Evolutionary conservation across 768 basidiomycete genomes (phyloP).

Genomic region (Suillus subaureus): DNA sequence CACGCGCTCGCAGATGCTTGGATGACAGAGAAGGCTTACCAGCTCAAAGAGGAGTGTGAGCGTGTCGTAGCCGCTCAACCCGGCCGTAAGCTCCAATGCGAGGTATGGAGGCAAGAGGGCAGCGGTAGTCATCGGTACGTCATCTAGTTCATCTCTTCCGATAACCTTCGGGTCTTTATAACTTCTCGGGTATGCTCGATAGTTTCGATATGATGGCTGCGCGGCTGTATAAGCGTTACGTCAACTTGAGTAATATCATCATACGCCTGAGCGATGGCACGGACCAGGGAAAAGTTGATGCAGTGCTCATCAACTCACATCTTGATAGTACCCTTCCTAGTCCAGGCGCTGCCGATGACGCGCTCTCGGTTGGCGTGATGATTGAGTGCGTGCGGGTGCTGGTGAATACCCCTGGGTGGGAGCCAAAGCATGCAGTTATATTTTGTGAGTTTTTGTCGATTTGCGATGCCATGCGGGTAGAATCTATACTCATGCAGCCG

Average conservation of each 20-base stretch:
- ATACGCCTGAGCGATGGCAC: slow-evolving; percentile 84
- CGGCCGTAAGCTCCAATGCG: slow-evolving; percentile 75
- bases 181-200: not conserved
- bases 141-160: not conserved
- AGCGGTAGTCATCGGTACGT: slow-evolving; percentile 85
- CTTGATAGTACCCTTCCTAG: slow-evolving; percentile 89
- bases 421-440: slow-evolving; percentile 75
- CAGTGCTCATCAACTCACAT: slow-evolving; percentile 87
- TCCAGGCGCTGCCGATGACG: slow-evolving; percentile 90
- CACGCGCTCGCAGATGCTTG: slow-evolving; percentile 85
- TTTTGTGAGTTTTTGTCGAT: slow-evolving; percentile 60
- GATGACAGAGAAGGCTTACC: slow-evolving; percentile 69
- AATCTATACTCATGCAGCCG: not conserved
- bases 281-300: slow-evolving; percentile 70
- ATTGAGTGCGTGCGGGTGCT: slow-evolving; percentile 85
- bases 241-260: slow-evolving; percentile 85
- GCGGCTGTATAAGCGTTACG: slow-evolving; percentile 84
- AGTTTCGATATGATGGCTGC: slow-evolving; percentile 94
- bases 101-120: slow-evolving; percentile 89
- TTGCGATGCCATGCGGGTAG: not conserved
- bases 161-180: not conserved
- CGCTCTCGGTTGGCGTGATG: slow-evolving; percentile 87
- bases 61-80: slow-evolving; percentile 42
- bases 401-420: slow-evolving; percentile 62
- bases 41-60: slow-evolving; percentile 65